phyloP scores from a whole-genome alignment of 768 basidiomycete species.

The Inosperma sp. region DNA sequence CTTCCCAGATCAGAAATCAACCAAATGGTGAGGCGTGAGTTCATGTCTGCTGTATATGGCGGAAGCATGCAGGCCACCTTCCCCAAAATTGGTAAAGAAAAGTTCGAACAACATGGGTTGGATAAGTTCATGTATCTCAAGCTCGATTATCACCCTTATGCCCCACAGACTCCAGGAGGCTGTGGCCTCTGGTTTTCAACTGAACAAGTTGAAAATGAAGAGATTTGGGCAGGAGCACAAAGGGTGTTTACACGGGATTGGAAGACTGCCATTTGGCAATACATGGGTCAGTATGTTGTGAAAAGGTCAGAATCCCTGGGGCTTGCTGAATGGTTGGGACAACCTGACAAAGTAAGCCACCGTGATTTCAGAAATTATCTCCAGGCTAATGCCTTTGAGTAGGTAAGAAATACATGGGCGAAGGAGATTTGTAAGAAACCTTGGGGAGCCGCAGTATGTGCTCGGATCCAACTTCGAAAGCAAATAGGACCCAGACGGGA shows the following conservation, averaged over 20 bases:
- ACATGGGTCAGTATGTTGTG: slow-evolving; percentile 28
- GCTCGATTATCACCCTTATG: slow-evolving; percentile 30
- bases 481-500: slow-evolving; percentile 16
- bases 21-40: slow-evolving; percentile 24
- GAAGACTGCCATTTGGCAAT: slow-evolving; percentile 21
- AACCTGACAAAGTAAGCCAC: slow-evolving; percentile 8
- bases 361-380: not conserved
- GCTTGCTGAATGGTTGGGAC: slow-evolving; percentile 24
- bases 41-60: slow-evolving; percentile 32
- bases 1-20: slow-evolving; percentile 25
- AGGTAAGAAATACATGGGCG: slow-evolving; percentile 30
- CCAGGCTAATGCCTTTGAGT: not conserved
- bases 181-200: slow-evolving; percentile 30
- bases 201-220: not conserved
- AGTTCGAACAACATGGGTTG: slow-evolving; percentile 25
- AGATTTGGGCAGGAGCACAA: not conserved
- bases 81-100: slow-evolving; percentile 19
- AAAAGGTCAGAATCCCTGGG: slow-evolving; percentile 16
- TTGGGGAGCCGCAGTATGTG: slow-evolving; percentile 26
- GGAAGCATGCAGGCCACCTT: slow-evolving; percentile 30
- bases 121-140: slow-evolving; percentile 34
- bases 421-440: slow-evolving; percentile 20
- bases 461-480: slow-evolving; percentile 27
- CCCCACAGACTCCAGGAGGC: slow-evolving; percentile 32
- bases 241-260: slow-evolving; percentile 19